Conservation (phyloP, 441 rosid species). For the Eutrema salsugineum region DNA sequence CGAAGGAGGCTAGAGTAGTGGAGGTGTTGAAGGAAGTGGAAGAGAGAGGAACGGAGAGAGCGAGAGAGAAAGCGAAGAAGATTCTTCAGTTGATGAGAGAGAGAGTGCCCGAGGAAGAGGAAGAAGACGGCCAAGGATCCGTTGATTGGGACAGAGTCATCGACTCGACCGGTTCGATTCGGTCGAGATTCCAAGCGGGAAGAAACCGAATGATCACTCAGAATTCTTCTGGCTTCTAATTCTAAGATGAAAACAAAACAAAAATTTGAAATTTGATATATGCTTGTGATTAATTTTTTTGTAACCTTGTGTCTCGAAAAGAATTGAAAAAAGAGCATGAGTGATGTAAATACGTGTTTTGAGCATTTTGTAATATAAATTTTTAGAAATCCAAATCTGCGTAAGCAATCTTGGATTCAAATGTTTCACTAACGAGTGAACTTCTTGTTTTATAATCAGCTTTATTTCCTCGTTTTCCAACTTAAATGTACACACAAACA, state of each 20-base stretch:
- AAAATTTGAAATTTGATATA: neutral
- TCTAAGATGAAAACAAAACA: too few species aligned
- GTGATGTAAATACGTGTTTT: neutral
- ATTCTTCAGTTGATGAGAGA: conserved; percentile 49
- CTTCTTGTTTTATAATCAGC: too few species aligned
- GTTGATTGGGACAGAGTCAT: conserved; percentile 24
- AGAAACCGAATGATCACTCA: conserved; percentile 25
- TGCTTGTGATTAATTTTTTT: conserved; percentile 6
- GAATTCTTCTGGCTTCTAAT: conserved; percentile 27
- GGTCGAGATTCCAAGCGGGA: conserved; percentile 23
- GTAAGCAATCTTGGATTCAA: neutral
- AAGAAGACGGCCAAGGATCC: conserved; percentile 28
- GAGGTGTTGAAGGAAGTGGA: conserved; percentile 59
- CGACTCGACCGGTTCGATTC: conserved; percentile 27
- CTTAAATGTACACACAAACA: neutral
- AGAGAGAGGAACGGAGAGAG: conserved; percentile 58
- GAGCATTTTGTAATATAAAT: neutral
- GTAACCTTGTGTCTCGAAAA: conserved; percentile 8
- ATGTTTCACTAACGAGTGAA: neutral
- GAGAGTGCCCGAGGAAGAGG: conserved; percentile 40
- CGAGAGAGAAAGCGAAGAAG: conserved; percentile 64
- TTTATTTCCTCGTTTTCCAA: too few species aligned
- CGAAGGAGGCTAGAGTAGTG: conserved; percentile 45
- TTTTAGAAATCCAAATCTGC: neutral
- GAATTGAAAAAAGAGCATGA: neutral